A percentile compares a stretch with the other conserved stretches of the same genome.
Evolutionary conservation across 2,329 filamentous ascomycete genomes (phyloP).

Genomic region (Ceratocystis huliohia): DNA sequence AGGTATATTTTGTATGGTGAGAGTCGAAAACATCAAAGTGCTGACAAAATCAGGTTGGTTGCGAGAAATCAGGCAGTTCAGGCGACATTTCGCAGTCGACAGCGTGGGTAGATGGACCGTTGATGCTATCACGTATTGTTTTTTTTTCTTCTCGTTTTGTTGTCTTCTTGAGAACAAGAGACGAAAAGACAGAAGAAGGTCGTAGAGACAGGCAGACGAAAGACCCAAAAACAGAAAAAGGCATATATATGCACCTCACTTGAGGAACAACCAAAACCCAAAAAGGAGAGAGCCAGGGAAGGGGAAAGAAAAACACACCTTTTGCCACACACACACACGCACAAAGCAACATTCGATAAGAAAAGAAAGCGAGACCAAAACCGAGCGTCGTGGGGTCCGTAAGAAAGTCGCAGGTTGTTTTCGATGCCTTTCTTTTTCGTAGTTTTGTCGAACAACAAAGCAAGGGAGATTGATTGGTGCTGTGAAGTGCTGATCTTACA

Average conservation of each 20-base stretch:
- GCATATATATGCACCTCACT: neutral
- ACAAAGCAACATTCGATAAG: neutral
- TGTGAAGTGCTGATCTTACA: slow-evolving; percentile 4
- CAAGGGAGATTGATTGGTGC: slow-evolving; percentile 4
- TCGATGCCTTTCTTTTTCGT: neutral
- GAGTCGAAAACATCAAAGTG: neutral
- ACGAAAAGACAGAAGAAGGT: neutral
- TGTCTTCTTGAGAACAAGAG: neutral
- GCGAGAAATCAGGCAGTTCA: neutral
- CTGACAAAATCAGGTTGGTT: neutral
- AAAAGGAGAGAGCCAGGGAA: neutral
- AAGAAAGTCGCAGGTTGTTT: neutral
- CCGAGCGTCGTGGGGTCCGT: neutral
- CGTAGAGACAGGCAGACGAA: neutral
- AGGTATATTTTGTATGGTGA: neutral
- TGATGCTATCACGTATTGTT: neutral
- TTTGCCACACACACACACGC: slow-evolving; percentile 10
- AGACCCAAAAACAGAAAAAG: neutral
- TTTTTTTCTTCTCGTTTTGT: neutral
- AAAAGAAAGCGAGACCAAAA: neutral
- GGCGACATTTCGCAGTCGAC: neutral
- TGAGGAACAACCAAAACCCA: slow-evolving; percentile 2
- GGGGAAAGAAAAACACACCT: slow-evolving; percentile 2
- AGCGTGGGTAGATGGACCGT: neutral
- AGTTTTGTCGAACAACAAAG: slow-evolving; percentile 4